A percentile compares a stretch with the other conserved stretches of the same genome.
These are phyloP conservation scores for Raddia distichophylla DNA, from an alignment of 176 grass and related monocot species.

Conservation along the genomic window DNA sequence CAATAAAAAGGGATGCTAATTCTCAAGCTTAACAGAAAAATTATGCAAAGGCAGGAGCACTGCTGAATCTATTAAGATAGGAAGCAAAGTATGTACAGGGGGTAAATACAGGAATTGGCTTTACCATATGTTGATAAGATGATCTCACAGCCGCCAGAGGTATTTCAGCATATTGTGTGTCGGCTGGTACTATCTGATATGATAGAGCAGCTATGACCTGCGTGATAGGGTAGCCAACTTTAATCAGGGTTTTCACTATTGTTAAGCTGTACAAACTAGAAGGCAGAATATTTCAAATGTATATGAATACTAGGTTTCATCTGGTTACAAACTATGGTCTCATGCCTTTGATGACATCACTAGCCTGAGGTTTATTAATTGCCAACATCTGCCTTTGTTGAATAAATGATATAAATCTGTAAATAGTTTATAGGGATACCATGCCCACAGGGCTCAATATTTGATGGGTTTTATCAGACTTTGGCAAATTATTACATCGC, in stretches of 20 bases:
- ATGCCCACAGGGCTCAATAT: no score
- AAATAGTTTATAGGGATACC: no score
- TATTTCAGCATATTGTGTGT: constrained; percentile 90
- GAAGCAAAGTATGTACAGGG: no score
- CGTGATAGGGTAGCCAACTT: constrained; percentile 35
- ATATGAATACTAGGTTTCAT: constrained; percentile 1
- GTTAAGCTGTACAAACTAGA: background rate
- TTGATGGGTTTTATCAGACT: no score
- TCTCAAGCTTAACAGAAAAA: background rate
- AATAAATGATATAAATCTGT: no score
- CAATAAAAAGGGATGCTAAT: constrained; percentile 20
- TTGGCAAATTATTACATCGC: no score
- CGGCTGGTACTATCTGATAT: constrained; percentile 83
- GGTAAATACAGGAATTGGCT: background rate
- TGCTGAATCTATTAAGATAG: no score
- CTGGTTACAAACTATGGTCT: no score
- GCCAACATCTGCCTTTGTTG: no score
- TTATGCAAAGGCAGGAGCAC: no score
- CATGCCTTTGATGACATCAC: no score
- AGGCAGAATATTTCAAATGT: constrained; percentile 5
- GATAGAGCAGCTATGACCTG: constrained; percentile 79
- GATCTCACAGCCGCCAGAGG: constrained; percentile 75
- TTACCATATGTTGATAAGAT: constrained; percentile 64
- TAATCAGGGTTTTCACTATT: constrained; percentile 4
- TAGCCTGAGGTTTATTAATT: no score